Base-by-base conservation (phyloP, 176 grass and related monocot species). In the Guadua angustifolia region DNA sequence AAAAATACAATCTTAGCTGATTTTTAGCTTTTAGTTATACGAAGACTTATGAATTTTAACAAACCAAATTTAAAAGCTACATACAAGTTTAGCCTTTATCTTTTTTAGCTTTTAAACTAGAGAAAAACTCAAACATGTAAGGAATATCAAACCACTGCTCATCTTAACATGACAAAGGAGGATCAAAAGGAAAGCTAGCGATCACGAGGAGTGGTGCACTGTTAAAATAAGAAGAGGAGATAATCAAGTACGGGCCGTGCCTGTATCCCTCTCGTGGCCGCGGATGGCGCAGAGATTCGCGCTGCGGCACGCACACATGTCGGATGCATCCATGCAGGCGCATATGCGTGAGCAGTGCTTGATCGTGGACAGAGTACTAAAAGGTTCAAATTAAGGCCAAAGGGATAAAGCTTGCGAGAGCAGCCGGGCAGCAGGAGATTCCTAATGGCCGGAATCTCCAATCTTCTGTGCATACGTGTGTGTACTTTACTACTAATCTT, bases 221-320 rank as follows among this genome's bases (percentile, higher is more conserved):
- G 53, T 21, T 1, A 18, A 51, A 51, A 15, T 5, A 17, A 5
- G 5, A 5, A 17, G 14, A 51, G 18, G 6, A 19, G 47, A 16
- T 16, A 16, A 0, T 50, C 2, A 14, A 21, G 6, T 18, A 52
- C 21, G 0, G 3, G n/a, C 59, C 4, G 25, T 29, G 24, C 59
- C 12, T 32, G 0, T 25, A 22, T 59, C 22, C 5, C 9, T 6
- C 56, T 29, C 25, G 25, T 29, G 59, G 59, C 71, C 83, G 73
- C 55, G 55, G 75, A 79, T 86, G 15, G 49, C 75, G 81, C 74
- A 72, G 66, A 62, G 86, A 88, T 88, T 88, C 22, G 64, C 81
- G 87, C 75, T 79, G 87, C 87, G 71, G 71, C 35, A 61, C 79
- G 42, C 78, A 25, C 16, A 35, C 62, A 53, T 80, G 46, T 70